Base-by-base conservation (phyloP, 2,329 filamentous ascomycete species). In the Exophiala xenobiotica region DNA sequence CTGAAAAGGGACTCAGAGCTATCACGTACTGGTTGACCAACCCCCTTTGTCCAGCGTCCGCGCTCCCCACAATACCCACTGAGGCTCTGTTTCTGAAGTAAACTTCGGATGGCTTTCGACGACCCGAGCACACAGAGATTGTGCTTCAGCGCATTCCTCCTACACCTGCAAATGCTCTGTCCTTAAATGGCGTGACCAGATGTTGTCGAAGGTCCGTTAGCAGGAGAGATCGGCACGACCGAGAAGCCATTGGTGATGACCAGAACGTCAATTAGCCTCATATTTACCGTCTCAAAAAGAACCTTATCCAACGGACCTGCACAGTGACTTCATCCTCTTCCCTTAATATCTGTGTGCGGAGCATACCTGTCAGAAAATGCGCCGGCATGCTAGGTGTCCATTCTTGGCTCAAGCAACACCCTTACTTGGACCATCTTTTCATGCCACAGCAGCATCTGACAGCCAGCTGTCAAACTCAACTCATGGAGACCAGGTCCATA, bases 321-420 rank as follows among this genome's bases (percentile, higher is more conserved):
- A 24, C 22, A 6, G 49, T 52, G 49, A 52, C 43, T 41, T 52
- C 49, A 52, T 46, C 18, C 23, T 9, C 41, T 35, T 42, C 26
- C 20, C n/a, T 29, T 18, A 18, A 26, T 50, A 27, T 18, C 14
- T 19, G n/a, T 39, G 46, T 22, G 27, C 26, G 16, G 35, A 29
- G 7, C 19, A 39, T 35, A 33, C 50, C 44, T 48, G 50, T 53
- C 50, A 53, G 42, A 48, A 42, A 48, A 31, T 38, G 39, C 44
- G 22, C 48, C 48, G 40, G 37, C 41, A 40, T 23, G n/a, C 14
- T 29, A 24, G 33, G 22, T 27, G 14, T 37, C 50, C 46, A 41
- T 43, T 48, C 24, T 22, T 42, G 9, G 19, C 29, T 44, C 27
- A 24, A 44, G 12, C 9, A 35, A 38, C n/a, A 7, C 44, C 44